Conservation (phyloP, 179 eudicot genomes). For the Silene coronaria region DNA sequence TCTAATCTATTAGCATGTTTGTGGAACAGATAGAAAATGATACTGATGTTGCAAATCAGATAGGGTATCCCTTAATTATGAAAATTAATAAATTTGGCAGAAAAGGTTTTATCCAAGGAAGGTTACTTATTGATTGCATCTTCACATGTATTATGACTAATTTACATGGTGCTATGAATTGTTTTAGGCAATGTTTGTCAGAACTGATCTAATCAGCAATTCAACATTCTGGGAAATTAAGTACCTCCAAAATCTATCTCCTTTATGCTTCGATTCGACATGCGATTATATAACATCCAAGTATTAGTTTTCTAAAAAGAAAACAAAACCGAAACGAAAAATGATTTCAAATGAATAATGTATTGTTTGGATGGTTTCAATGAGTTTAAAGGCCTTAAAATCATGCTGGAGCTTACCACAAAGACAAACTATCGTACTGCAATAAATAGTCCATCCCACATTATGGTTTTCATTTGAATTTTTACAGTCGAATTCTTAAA, state of each 20-base stretch:
- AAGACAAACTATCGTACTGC: too few relatives aligned
- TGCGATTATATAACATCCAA: neutral
- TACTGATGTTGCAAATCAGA: neutral
- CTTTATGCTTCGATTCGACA: neutral
- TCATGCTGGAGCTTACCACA: neutral
- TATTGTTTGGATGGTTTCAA: neutral
- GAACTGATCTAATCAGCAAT: too few relatives aligned
- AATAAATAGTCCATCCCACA: too few relatives aligned
- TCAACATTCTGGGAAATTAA: neutral
- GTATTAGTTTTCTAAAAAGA: too few relatives aligned
- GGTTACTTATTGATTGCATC: neutral
- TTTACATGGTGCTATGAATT: neutral
- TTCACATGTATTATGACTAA: constrained; percentile 5
- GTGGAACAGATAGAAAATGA: neutral
- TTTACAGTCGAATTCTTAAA: too few relatives aligned
- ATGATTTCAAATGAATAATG: neutral
- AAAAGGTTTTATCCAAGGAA: neutral
- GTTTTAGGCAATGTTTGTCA: neutral
- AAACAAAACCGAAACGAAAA: neutral
- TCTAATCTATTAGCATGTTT: neutral
- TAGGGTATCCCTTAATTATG: neutral
- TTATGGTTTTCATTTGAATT: too few relatives aligned
- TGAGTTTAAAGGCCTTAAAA: neutral
- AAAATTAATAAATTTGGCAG: neutral
- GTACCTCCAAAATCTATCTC: neutral